Evolutionary conservation across 2,329 filamentous ascomycete species (phyloP), one percentile per base, ranked within the genome.

Genomic region (Aureobasidium namibiae): DNA sequence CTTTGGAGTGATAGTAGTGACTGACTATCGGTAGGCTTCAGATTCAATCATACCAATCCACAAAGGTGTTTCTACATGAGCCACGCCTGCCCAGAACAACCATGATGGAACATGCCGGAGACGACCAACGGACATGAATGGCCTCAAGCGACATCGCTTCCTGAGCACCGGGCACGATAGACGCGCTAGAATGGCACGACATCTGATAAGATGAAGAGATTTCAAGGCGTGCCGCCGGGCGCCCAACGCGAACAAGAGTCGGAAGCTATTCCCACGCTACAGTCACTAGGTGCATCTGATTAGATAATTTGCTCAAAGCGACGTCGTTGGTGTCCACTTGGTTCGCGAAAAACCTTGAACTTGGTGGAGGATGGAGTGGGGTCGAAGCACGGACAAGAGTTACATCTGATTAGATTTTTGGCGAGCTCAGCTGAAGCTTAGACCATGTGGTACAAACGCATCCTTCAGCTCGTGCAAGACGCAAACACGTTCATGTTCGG

Each of bases 131-230:
- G 9, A 8, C 16, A 18, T 21, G 16, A 18, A 36, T 21, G 18
- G 52, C 14, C 34, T 36, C 13, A 45, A 26, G n/a, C 52, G 52
- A 56, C 52, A 56, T 45, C 52, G 52, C 39, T 11, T 39, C 49
- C 39, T 53, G 26, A 21, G 13, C 8, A 5, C 34, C 26, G 48
- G 45, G 31, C 29, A 24, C 18, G 38, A 24, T n/a, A 34, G 52
- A 45, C 45, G 39, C 18, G 38, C 26, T 29, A 56, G 18, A 18
- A 50, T 59, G 46, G 29, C 26, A 36, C 48, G 31, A 42, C 56
- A 59, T 59, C 56, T 59, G 56, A 59, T 59, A 59, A 59, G 56
- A 59, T 59, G 56, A 53, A 52, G 46, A 59, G 33, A 24, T 58
- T 59, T 36, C 23, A 36, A 13, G 36, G 45, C 24, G 56, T 7